Evolutionary conservation across 192 early-diverging fungal species (phyloP).

Genomic region (Chytriomyces confervae): DNA sequence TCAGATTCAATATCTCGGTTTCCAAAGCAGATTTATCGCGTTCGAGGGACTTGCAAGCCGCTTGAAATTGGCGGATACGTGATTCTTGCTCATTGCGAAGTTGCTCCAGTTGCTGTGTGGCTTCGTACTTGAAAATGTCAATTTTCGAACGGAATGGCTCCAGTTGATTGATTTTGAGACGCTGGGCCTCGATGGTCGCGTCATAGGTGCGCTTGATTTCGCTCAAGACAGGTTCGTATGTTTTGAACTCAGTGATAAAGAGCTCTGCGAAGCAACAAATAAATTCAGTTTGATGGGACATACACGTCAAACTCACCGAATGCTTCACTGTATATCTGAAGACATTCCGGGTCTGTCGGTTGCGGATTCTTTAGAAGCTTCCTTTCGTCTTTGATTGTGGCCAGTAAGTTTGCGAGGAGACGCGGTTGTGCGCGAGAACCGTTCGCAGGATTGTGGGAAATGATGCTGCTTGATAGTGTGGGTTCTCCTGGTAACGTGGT

Average conservation of each 20-base stretch:
- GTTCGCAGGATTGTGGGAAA: background rate
- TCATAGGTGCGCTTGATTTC: slow-evolving; percentile 67
- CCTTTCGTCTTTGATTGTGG: slow-evolving; percentile 16
- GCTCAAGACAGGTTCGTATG: slow-evolving; percentile 54
- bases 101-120: slow-evolving; percentile 44
- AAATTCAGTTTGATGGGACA: background rate
- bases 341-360: slow-evolving; percentile 39
- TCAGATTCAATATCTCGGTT: slow-evolving; percentile 25
- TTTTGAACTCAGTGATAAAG: slow-evolving; percentile 64
- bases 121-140: slow-evolving; percentile 43
- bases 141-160: slow-evolving; percentile 45
- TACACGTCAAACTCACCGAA: slow-evolving; percentile 43
- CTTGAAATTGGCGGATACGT: background rate
- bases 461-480: background rate
- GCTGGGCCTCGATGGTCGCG: slow-evolving; percentile 38
- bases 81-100: slow-evolving; percentile 23
- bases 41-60: background rate
- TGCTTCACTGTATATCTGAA: slow-evolving; percentile 54
- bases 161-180: slow-evolving; percentile 35
- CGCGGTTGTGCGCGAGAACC: slow-evolving; percentile 18
- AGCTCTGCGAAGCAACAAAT: slow-evolving; percentile 35
- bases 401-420: background rate
- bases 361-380: slow-evolving; percentile 22
- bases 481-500: background rate
- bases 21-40: slow-evolving; percentile 33